Base-by-base conservation (phyloP, 148 eudicot species). In the Nepenthes mirabilis region DNA sequence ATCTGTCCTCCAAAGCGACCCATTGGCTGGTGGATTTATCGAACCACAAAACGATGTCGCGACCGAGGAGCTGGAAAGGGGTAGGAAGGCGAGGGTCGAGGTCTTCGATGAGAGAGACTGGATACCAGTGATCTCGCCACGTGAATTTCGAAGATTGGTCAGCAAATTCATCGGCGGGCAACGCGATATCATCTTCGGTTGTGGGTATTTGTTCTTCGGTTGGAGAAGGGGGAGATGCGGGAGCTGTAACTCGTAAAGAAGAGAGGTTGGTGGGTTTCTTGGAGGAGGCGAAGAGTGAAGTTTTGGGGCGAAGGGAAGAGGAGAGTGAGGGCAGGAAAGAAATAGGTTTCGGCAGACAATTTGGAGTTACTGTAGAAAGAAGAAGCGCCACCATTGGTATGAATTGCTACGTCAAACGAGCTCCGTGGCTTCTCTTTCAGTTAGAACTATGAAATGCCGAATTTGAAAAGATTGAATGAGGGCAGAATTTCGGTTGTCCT, bases 41-140 rank as follows among this genome's bases (percentile, higher is more conserved):
- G 66, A 88, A 93, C 98, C 98, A 93, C 57, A 93, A 63, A 14
- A 86, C 96, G 47, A 93, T 71, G 65, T 93, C 96, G 11, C 90
- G 87, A 33, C 88, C 88, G 50, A 88, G 85, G 7, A 93, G 86
- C 75, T 88, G 96, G 58, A 88, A 91, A 9, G 88, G 87, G 32
- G 98, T 88, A 2, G 98, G 91, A 50, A 67, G 32, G 12, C 58
- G 53, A 1, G 76, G 74, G 61, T 93, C 85, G 4, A 91, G 91
- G 52, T 91, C 97, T 64, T 91, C 90, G 4, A 88, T 43, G 32
- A 91, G 81, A 35, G 97, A 88, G 51, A 88, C 90, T 1, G 97
- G 96, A 75, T 91, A 91, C 97, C 97, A 91, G 55, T 88, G 91
- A 59, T 93, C 98, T 40, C 95, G 68, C 98, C 98, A 93, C 4